phyloP scores from a whole-genome alignment of 306 rosid genomes.

The Acacia crassicarpa region DNA sequence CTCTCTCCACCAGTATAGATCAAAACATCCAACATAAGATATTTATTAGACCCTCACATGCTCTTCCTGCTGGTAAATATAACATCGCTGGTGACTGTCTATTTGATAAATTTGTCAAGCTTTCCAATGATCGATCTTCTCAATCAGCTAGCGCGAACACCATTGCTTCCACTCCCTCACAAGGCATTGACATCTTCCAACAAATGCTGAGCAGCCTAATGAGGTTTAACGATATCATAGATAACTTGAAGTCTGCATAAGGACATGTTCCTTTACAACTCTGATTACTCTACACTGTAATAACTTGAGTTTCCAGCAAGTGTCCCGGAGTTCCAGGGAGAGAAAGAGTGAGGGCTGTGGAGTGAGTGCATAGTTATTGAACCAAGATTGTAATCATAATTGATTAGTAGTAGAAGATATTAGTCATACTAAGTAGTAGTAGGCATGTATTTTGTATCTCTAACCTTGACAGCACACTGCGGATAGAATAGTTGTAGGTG shows the following conservation, averaged over 20 bases:
- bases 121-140: not conserved
- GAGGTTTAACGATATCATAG: not conserved
- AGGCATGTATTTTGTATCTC: not conserved
- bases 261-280: not conserved
- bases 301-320: not conserved
- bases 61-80: too few species aligned
- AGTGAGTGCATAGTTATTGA: not conserved
- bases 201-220: constrained; percentile 1
- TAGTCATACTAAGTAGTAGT: not conserved
- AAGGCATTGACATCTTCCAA: constrained; percentile 8
- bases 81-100: not conserved
- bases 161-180: not conserved
- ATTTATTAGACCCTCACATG: too few species aligned
- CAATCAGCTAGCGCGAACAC: not conserved
- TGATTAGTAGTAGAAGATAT: not conserved
- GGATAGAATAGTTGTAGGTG: not conserved
- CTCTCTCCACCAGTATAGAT: not conserved
- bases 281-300: not conserved
- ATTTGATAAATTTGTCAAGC: not conserved
- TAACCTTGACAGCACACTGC: not conserved
- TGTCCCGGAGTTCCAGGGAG: not conserved
- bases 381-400: not conserved
- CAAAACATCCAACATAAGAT: not conserved
- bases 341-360: not conserved
- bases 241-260: not conserved